Evolutionary conservation across 2,329 filamentous ascomycete species (phyloP).

Genomic region (Hymenoscyphus scutula): DNA sequence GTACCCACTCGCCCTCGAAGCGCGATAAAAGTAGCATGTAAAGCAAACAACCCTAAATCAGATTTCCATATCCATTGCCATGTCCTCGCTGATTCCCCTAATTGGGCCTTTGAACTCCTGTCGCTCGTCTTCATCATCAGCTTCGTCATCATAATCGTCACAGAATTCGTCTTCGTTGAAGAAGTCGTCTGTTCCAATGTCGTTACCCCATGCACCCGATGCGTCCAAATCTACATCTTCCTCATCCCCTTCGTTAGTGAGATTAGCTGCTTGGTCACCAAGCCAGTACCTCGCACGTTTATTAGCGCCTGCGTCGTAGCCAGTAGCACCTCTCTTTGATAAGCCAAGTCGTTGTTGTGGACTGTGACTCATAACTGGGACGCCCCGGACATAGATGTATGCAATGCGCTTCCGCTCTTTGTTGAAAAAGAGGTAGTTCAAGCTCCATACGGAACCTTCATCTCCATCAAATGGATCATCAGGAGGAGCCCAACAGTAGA

Average conservation of each 20-base stretch:
- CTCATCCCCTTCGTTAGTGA: constrained; percentile 41
- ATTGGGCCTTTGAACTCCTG: constrained; percentile 46
- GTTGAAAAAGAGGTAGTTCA: constrained; percentile 98
- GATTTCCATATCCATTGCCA: constrained; percentile 62
- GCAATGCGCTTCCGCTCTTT: constrained; percentile 87
- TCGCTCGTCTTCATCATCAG: constrained; percentile 37
- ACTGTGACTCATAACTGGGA: constrained; percentile 70
- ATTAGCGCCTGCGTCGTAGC: constrained; percentile 53
- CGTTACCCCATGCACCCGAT: constrained; percentile 43
- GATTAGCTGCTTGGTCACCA: constrained; percentile 57
- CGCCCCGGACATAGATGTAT: constrained; percentile 88
- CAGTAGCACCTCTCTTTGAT: constrained; percentile 30
- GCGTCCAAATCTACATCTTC: constrained; percentile 42
- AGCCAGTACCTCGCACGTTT: constrained; percentile 91
- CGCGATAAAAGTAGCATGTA: background rate
- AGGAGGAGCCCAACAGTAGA: constrained; percentile 86
- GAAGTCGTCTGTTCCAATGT: constrained; percentile 48
- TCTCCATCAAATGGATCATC: constrained; percentile 91
- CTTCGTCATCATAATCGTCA: constrained; percentile 37
- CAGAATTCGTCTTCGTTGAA: constrained; percentile 47
- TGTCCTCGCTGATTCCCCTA: constrained; percentile 60
- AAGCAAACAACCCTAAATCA: constrained; percentile 35
- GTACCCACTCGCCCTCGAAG: constrained; percentile 10
- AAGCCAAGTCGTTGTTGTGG: constrained; percentile 45
- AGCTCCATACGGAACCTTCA: constrained; percentile 89